Percentiles rank a stretch among this genome's conserved stretches.
Evolutionary conservation across 306 rosid genomes (phyloP).

Genomic region (Malus domestica): DNA sequence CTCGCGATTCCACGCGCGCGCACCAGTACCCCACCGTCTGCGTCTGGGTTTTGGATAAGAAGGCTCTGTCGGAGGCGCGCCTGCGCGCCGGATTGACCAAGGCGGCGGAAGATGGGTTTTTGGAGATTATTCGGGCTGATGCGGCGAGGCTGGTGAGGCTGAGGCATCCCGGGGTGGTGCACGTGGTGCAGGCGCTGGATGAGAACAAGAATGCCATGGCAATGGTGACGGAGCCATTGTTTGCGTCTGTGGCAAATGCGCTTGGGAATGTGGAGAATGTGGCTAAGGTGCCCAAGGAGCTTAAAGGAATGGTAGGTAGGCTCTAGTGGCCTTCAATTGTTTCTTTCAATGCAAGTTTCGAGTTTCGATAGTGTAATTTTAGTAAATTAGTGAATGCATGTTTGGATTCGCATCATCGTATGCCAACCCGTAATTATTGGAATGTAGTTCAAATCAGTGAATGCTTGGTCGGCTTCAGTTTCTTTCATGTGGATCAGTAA

Average conservation of each 20-base stretch:
- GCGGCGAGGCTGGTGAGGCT: conserved; percentile 72
- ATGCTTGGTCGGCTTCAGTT: background rate
- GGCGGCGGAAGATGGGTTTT: conserved; percentile 72
- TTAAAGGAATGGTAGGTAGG: conserved; percentile 70
- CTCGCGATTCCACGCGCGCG: conserved; percentile 69
- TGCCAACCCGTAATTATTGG: background rate
- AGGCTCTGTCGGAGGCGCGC: conserved; percentile 59
- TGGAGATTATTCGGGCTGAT: conserved; percentile 77
- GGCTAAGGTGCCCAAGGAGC: conserved; percentile 70
- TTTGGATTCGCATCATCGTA: background rate
- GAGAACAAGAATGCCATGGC: conserved; percentile 98
- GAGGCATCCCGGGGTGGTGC: conserved; percentile 89
- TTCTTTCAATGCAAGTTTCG: background rate
- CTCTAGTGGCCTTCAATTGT: background rate
- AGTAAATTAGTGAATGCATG: background rate
- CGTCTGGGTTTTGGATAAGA: conserved; percentile 90
- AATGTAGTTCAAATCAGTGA: background rate
- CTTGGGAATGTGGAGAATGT: conserved; percentile 70
- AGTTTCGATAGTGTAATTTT: background rate
- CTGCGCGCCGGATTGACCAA: conserved; percentile 65
- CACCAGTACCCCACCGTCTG: conserved; percentile 89
- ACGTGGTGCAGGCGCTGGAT: conserved; percentile 89
- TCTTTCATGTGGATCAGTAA: background rate
- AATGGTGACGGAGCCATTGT: conserved; percentile 91
- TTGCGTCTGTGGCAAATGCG: conserved; percentile 84